A percentile compares a stretch with the other conserved stretches of the same genome.
phyloP scores from a whole-genome alignment of 2,329 filamentous ascomycete genomes.

The Penicillium sumatraense region DNA sequence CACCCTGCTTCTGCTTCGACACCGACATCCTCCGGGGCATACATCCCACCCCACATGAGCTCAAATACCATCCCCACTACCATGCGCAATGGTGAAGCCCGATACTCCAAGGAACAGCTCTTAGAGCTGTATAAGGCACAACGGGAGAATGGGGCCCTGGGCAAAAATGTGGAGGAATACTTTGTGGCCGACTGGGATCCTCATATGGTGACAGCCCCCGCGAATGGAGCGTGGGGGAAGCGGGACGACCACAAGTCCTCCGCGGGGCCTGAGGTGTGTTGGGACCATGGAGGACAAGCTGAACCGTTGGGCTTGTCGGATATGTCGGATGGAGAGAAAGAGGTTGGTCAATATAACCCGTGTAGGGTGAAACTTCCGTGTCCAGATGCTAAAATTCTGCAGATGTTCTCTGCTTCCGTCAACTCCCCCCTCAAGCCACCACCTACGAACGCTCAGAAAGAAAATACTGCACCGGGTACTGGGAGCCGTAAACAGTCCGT shows the following conservation, averaged over 20 bases:
- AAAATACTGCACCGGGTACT: slow-evolving; percentile 42
- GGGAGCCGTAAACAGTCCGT: slow-evolving; percentile 78
- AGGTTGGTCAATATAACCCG: slow-evolving; percentile 51
- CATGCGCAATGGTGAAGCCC: slow-evolving; percentile 61
- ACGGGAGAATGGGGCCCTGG: slow-evolving; percentile 57
- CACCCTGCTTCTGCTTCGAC: slow-evolving; percentile 46
- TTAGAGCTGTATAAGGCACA: slow-evolving; percentile 72
- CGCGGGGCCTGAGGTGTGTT: slow-evolving; percentile 88
- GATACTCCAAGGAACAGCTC: slow-evolving; percentile 80
- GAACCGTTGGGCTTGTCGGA: slow-evolving; percentile 74
- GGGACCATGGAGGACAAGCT: slow-evolving; percentile 74
- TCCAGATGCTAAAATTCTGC: slow-evolving; percentile 29
- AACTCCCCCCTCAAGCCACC: slow-evolving; percentile 92
- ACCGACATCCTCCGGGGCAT: slow-evolving; percentile 51
- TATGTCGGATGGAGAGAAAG: slow-evolving; percentile 70
- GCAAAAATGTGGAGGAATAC: slow-evolving; percentile 67
- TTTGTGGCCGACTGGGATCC: slow-evolving; percentile 82
- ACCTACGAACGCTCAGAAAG: slow-evolving; percentile 68
- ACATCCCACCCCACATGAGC: slow-evolving; percentile 66
- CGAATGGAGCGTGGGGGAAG: slow-evolving; percentile 74
- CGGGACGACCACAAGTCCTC: slow-evolving; percentile 74
- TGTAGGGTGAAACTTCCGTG: not conserved
- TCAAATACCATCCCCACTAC: slow-evolving; percentile 51
- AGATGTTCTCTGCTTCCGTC: slow-evolving; percentile 84
- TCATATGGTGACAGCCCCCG: slow-evolving; percentile 67